Percentiles rank a stretch among this genome's conserved stretches.
These are phyloP conservation scores for Hagleromyces aurorensis DNA, from an alignment of 805 yeast genomes.

Conservation along the genomic window DNA sequence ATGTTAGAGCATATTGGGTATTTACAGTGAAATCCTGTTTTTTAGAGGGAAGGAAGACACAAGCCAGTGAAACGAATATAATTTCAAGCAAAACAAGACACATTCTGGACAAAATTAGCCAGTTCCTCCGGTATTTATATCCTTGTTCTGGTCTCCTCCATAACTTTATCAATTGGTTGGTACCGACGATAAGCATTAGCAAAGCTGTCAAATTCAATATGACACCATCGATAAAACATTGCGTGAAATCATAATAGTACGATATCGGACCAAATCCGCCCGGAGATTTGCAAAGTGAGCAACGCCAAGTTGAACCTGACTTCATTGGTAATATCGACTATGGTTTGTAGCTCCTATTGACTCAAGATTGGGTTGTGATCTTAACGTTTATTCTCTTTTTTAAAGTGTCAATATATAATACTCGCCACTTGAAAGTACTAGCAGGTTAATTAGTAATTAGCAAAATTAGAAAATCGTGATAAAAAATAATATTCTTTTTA, in stretches of 20 bases:
- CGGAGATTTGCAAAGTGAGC: conserved; percentile 22
- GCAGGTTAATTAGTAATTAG: too few species aligned
- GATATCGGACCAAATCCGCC: conserved; percentile 41
- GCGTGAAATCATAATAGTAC: conserved; percentile 46
- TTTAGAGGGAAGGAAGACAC: conserved; percentile 15
- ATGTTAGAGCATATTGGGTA: conserved; percentile 23
- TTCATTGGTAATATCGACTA: too few species aligned
- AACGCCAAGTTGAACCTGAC: conserved; percentile 6
- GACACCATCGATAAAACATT: conserved; percentile 51
- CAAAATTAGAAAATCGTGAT: too few species aligned
- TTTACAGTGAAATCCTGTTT: conserved; percentile 15
- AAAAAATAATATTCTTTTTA: too few species aligned
- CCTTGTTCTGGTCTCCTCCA: conserved; percentile 19
- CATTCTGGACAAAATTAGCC: conserved; percentile 33
- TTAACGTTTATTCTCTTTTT: not conserved
- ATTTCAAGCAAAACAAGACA: conserved; percentile 29
- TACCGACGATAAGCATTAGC: conserved; percentile 38
- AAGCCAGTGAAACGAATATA: conserved; percentile 22
- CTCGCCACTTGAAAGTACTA: not conserved
- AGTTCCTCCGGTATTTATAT: conserved; percentile 33
- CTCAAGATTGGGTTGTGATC: not conserved
- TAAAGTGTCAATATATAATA: not conserved
- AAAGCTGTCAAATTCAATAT: conserved; percentile 37
- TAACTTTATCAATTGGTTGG: conserved; percentile 29
- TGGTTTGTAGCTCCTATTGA: too few species aligned